Evolutionary conservation across 208 protist species (phyloP).

Genomic region (Leishmania aethiopica): DNA sequence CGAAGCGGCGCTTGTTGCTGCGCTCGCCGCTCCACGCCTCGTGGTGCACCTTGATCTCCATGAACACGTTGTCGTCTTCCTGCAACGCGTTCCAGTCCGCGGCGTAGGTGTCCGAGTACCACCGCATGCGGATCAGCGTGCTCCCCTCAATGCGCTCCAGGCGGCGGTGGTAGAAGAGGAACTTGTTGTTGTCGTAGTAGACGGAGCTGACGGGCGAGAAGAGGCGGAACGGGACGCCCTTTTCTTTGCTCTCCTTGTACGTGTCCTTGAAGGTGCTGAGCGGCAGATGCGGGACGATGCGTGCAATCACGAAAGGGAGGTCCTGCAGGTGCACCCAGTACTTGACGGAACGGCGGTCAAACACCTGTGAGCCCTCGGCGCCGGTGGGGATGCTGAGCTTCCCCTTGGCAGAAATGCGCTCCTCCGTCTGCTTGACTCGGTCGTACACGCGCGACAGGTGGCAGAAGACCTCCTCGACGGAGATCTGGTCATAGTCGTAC

Average conservation of each 20-base stretch:
- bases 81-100: constrained; percentile 72
- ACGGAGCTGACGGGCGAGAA: constrained; percentile 84
- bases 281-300: constrained; percentile 87
- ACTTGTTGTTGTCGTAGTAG: constrained; percentile 90
- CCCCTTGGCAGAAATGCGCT: constrained; percentile 59
- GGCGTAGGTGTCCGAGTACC: constrained; percentile 83
- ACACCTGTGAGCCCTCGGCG: constrained; percentile 80
- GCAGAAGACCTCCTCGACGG: constrained; percentile 77
- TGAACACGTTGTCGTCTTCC: constrained; percentile 78
- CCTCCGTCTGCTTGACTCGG: constrained; percentile 68
- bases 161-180: constrained; percentile 84
- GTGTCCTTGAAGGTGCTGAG: constrained; percentile 88
- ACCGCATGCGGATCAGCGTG: constrained; percentile 89
- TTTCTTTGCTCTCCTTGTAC: constrained; percentile 66
- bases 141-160: constrained; percentile 85
- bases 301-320: constrained; percentile 87
- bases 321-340: constrained; percentile 91
- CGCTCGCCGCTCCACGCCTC: constrained; percentile 90
- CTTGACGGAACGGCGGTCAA: constrained; percentile 88
- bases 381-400: constrained; percentile 59
- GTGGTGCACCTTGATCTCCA: constrained; percentile 92
- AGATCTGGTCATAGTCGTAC: constrained; percentile 63
- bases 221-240: constrained; percentile 64
- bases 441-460: constrained; percentile 79
- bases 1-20: constrained; percentile 88